Conservation (phyloP, 139 green algal genomes). For the Ulvella scutata region DNA sequence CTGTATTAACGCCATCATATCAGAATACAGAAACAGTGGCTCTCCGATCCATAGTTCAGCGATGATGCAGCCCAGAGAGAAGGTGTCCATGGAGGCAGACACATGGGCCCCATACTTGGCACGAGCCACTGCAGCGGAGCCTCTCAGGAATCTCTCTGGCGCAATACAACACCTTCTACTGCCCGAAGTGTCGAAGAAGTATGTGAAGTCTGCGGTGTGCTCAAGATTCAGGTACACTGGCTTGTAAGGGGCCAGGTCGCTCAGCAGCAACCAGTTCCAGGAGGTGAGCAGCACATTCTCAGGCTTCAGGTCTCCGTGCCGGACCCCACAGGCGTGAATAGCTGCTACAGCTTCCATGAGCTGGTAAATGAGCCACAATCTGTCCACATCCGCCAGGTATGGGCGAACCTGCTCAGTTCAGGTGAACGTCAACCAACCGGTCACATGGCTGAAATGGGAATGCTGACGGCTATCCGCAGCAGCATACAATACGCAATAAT, state of each 20-base stretch:
- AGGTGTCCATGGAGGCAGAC: conserved; percentile 60
- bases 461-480: too few relatives aligned
- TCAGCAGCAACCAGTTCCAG: conserved; percentile 80
- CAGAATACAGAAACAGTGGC: conserved; percentile 70
- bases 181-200: conserved; percentile 89
- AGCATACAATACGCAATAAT: too few relatives aligned
- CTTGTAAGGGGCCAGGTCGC: conserved; percentile 90
- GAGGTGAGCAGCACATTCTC: conserved; percentile 83
- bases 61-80: conserved; percentile 84
- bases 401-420: conserved; percentile 36
- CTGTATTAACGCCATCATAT: conserved; percentile 29
- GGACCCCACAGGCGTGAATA: conserved; percentile 51
- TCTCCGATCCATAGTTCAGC: conserved; percentile 85
- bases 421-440: too few relatives aligned
- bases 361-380: conserved; percentile 91
- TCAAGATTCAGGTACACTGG: conserved; percentile 42
- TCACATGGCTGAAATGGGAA: too few relatives aligned
- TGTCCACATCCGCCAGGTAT: conserved; percentile 81
- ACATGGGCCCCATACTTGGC: neutral
- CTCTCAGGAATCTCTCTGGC: conserved; percentile 72
- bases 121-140: neutral
- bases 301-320: conserved; percentile 90
- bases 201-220: conserved; percentile 75
- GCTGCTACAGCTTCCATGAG: conserved; percentile 62
- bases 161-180: conserved; percentile 86